These are phyloP conservation scores for Cyberlindnera japonica DNA, from an alignment of 805 yeast genomes.

Conservation along the genomic window DNA sequence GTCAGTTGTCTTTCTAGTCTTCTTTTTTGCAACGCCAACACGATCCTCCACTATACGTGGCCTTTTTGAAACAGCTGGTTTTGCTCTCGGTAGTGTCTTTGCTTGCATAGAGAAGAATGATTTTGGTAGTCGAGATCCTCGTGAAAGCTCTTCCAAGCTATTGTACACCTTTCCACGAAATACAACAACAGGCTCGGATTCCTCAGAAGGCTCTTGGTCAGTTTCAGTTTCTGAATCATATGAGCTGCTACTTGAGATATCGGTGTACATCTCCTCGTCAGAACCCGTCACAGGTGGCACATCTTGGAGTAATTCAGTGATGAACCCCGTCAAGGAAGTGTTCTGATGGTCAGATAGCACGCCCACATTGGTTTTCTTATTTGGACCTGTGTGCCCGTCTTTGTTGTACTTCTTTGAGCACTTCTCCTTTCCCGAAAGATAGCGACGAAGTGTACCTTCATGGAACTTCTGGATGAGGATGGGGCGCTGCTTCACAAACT, in stretches of 20 bases:
- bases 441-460: slow-evolving; percentile 21
- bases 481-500: slow-evolving; percentile 21
- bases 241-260: slow-evolving; percentile 18
- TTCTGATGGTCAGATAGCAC: neutral
- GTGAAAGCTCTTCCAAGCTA: slow-evolving; percentile 18
- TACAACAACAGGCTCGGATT: slow-evolving; percentile 3
- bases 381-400: slow-evolving; percentile 1
- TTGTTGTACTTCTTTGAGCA: slow-evolving; percentile 9
- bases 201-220: slow-evolving; percentile 6
- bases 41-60: slow-evolving; percentile 6
- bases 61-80: slow-evolving; percentile 2
- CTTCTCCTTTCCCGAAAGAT: neutral
- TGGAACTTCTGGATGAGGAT: slow-evolving; percentile 28
- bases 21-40: slow-evolving; percentile 25
- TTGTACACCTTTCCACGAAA: slow-evolving; percentile 24
- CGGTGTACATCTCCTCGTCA: slow-evolving; percentile 18
- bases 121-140: slow-evolving; percentile 23
- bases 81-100: neutral
- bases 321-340: neutral
- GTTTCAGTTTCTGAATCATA: slow-evolving; percentile 11
- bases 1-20: slow-evolving; percentile 1
- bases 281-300: neutral
- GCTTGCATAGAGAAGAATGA: slow-evolving; percentile 20
- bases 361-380: neutral
- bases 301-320: neutral